Conservation (phyloP, 2,329 filamentous ascomycete genomes). For the Cryphonectria radicalis region DNA sequence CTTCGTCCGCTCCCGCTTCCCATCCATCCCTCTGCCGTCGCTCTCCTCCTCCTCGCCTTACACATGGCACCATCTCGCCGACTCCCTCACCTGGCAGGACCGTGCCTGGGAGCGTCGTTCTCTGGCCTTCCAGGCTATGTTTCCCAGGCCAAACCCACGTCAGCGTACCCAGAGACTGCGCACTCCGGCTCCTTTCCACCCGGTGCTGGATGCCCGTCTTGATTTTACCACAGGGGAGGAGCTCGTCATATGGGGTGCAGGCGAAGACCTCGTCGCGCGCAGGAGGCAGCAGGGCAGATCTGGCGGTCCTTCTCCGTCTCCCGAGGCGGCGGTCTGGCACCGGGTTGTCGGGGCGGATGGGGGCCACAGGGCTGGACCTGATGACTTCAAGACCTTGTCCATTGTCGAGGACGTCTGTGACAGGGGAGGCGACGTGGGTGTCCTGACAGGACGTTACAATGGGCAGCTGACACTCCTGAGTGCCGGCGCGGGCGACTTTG, state of each 20-base stretch:
- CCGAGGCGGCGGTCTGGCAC: conserved; percentile 40
- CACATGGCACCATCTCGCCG: conserved; percentile 47
- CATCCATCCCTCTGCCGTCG: conserved; percentile 43
- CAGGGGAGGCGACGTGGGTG: conserved; percentile 35
- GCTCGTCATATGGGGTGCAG: conserved; percentile 54
- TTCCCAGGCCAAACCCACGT: conserved; percentile 33
- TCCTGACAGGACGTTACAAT: conserved; percentile 55
- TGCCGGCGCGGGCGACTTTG: conserved; percentile 41
- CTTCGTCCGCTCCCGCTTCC: conserved; percentile 52
- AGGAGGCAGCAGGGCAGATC: conserved; percentile 38
- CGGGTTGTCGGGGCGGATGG: conserved; percentile 43
- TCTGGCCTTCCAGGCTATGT: conserved; percentile 44
- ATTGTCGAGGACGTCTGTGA: conserved; percentile 43
- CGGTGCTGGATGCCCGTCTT: conserved; percentile 52
- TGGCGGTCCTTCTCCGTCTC: conserved; percentile 30
- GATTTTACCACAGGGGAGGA: conserved; percentile 46
- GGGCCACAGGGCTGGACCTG: conserved; percentile 49
- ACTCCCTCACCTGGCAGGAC: conserved; percentile 54
- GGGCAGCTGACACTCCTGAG: conserved; percentile 53
- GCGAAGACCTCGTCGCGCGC: conserved; percentile 54
- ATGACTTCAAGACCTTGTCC: conserved; percentile 54
- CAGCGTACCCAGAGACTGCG: conserved; percentile 26
- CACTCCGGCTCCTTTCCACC: conserved; percentile 48
- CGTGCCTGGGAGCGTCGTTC: conserved; percentile 57
- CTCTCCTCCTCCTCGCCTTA: conserved; percentile 8